Evolutionary conservation across 306 rosid species (phyloP).

Genomic region (Senna siamea): DNA sequence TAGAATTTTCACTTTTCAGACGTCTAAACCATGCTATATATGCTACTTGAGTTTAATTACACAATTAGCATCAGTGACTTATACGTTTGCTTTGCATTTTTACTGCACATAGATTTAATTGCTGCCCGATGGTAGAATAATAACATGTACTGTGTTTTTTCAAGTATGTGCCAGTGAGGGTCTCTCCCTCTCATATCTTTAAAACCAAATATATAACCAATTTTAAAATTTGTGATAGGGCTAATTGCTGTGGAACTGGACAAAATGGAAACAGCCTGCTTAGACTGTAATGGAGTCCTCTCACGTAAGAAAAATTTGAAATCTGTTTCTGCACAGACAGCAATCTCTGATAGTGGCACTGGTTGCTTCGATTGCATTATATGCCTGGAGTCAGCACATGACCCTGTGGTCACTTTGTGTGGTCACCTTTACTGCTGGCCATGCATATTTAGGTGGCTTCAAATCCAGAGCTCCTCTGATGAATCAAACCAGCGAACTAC

Average conservation of each 20-base stretch:
- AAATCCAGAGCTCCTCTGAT: constrained; percentile 53
- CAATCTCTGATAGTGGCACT: constrained; percentile 43
- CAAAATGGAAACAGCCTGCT: constrained; percentile 54
- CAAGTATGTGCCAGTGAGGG: not conserved
- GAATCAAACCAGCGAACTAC: constrained; percentile 50
- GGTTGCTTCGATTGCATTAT: constrained; percentile 90
- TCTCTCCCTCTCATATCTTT: not conserved
- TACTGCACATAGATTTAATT: not conserved
- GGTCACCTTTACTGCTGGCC: constrained; percentile 97
- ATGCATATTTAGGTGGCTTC: constrained; percentile 89
- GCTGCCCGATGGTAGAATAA: not conserved
- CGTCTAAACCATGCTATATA: not conserved
- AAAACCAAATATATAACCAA: not conserved
- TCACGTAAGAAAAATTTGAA: constrained; percentile 57
- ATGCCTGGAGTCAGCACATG: constrained; percentile 81
- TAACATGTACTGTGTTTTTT: not conserved
- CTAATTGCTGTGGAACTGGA: constrained; percentile 47
- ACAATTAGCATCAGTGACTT: not conserved
- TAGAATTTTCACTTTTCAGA: not conserved
- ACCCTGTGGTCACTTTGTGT: constrained; percentile 92
- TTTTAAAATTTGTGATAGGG: constrained; percentile 41
- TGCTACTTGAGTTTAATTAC: not conserved
- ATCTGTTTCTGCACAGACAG: constrained; percentile 46
- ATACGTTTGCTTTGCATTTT: not conserved
- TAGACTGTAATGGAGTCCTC: constrained; percentile 50